Evolutionary conservation across 495 filamentous ascomycete species (phyloP), one percentile per base, ranked within the genome.

Genomic region (Lindgomyces ingoldianus): DNA sequence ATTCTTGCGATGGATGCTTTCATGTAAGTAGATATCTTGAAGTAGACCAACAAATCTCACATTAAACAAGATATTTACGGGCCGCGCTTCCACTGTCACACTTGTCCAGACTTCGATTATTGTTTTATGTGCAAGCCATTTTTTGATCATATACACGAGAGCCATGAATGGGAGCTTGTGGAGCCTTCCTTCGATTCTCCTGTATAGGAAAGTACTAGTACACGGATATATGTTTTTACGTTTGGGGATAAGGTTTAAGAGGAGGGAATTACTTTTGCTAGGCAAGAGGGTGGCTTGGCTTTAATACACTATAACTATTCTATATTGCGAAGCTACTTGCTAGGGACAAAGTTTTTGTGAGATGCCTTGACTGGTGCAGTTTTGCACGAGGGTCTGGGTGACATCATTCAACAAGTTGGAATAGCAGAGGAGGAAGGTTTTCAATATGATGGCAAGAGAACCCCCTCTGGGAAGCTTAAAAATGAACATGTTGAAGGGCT

Each of bases 351-450:
- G n/a, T n/a, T 22, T 39, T 46, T 62, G 27, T 22, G 58, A 62
- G 48, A 62, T 62, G 58, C 58, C 52, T 30, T 21, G 27, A 29
- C 47, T 62, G 3, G 58, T 62, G 46, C 58, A 62, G 47, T 39
- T 62, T 30, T 27, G 26, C 24, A 62, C 58, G 41, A 22, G 47
- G 19, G 39, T 62, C 16, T 62, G 58, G 58, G 47, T 62, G 33
- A 22, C 22, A 48, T 53, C 58, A 29, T 19, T 25, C 19, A 49
- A 39, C 49, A 24, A 33, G 41, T 19, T 25, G 6, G 30, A 25
- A 21, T n/a, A n/a, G 49, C 53, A 48, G 58, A 19, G 24, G n/a
- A 3, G 29, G 16, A 25, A 9, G 4, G 52, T 62, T 26, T 26
- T 62, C 24, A 19, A 42, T n/a, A 14, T 39, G 48, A 62, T 62